Evolutionary conservation across 176 grass and related monocot genomes (phyloP), one percentile per base, ranked within the genome.

Genomic region (Musa troglodytarum): DNA sequence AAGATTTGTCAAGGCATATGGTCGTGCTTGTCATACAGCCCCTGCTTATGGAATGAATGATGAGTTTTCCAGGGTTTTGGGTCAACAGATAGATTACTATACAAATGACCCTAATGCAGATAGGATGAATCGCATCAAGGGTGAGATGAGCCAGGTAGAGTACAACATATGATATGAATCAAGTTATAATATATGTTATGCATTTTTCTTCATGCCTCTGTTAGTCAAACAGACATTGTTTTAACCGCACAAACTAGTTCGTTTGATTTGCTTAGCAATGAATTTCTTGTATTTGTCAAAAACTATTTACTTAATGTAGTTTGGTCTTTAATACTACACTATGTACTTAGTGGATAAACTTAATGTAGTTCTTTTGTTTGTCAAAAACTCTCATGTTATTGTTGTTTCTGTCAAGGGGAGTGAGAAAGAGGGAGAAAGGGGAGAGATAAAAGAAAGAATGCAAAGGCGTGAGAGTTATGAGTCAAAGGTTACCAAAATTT

Each of bases 41-140:
- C 90, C 88, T 85, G 95, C 90, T n/a, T 99, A 99, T 74, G 75
- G 55, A 12, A 99, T 99, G 95, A 99, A 99, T 26, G 95, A 99
- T 78, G 95, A 99, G 63, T 99, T 99, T 77, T 99, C 95, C 26
- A 92, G 91, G 86, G 86, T 99, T 49, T 76, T 99, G 24, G 88
- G 75, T 61, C 88, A 99, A 54, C 95, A 99, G 50, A 99, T 99
- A 80, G 95, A 99, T 15, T 94, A 99, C 61, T 99, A 91, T 75
- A 94, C 95, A 25, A 99, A 94, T 78, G 95, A 99, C 55, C 91
- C 95, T 57, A 94, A 85, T 43, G 85, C 95, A 8, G 95, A 99
- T 65, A 94, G 86, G 78, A 92, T 94, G 77, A 99, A 92, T 49
- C 95, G 91, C 56, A 94, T 99, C 68, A 92, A 86, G 84, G 91